These are phyloP conservation scores for Hypoxylon sp. DNA, from an alignment of 2,329 filamentous ascomycete species.

Conservation along the genomic window DNA sequence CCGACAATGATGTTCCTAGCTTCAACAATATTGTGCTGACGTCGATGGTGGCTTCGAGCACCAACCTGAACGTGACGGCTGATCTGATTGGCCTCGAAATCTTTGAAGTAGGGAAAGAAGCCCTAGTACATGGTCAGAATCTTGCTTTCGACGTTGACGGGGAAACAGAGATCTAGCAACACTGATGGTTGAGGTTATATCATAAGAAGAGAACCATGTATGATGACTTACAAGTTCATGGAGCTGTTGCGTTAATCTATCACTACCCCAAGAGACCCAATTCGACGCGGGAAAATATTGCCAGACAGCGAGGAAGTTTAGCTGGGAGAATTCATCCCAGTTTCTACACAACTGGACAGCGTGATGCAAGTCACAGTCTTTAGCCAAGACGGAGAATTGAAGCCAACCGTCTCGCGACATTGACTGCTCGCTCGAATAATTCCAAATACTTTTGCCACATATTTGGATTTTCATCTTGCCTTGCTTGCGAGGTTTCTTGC, in stretches of 20 bases:
- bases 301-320: slow-evolving; percentile 61
- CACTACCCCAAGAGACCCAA: slow-evolving; percentile 60
- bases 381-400: slow-evolving; percentile 66
- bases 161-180: background rate
- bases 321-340: slow-evolving; percentile 66
- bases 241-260: slow-evolving; percentile 57
- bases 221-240: slow-evolving; percentile 56
- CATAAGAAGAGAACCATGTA: background rate
- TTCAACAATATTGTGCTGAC: slow-evolving; percentile 49
- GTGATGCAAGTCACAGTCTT: slow-evolving; percentile 61
- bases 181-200: background rate
- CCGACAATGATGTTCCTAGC: slow-evolving; percentile 53
- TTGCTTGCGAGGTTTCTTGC: slow-evolving; percentile 38
- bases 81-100: slow-evolving; percentile 44
- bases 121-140: slow-evolving; percentile 41
- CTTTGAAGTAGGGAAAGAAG: slow-evolving; percentile 51
- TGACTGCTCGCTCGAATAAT: slow-evolving; percentile 64
- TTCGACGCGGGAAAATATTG: slow-evolving; percentile 64
- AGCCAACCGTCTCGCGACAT: slow-evolving; percentile 65
- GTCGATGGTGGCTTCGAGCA: slow-evolving; percentile 45
- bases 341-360: slow-evolving; percentile 64
- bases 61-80: slow-evolving; percentile 48
- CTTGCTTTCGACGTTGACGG: background rate
- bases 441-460: slow-evolving; percentile 65
- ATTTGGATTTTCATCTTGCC: slow-evolving; percentile 61